Percentiles rank a stretch among this genome's conserved stretches.
These are phyloP conservation scores for Diplodia seriata DNA, from an alignment of 2,329 filamentous ascomycete genomes.

Conservation along the genomic window DNA sequence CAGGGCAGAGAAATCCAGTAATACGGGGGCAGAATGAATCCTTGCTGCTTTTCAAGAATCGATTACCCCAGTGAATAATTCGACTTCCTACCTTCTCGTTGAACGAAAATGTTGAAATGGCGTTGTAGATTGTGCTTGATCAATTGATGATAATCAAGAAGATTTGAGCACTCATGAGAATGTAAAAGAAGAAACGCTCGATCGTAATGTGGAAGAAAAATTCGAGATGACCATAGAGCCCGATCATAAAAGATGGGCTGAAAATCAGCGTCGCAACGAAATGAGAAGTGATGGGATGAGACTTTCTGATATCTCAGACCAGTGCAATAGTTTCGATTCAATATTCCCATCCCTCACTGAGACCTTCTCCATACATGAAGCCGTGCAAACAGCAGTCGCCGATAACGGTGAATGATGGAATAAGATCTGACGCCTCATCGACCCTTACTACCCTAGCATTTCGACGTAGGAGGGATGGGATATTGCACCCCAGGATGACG, in stretches of 20 bases:
- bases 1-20: background rate
- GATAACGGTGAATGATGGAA: background rate
- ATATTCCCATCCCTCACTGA: background rate
- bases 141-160: no score
- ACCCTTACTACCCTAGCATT: background rate
- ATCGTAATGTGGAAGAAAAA: no score
- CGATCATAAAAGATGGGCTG: no score
- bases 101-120: no score
- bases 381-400: background rate
- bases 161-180: no score
- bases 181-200: no score
- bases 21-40: background rate
- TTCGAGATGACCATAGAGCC: no score
- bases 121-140: no score
- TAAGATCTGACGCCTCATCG: background rate
- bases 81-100: no score
- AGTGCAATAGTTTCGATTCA: background rate
- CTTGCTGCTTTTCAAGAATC: background rate
- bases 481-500: background rate
- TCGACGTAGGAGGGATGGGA: background rate
- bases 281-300: no score
- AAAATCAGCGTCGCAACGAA: no score
- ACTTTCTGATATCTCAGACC: background rate
- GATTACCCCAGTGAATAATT: no score
- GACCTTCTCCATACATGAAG: constrained; percentile 1